Percentiles rank a stretch among this genome's conserved stretches.
Evolutionary conservation across 225 moss, liverwort and hornwort species (phyloP).

Genomic region (Pleurozium schreberi): DNA sequence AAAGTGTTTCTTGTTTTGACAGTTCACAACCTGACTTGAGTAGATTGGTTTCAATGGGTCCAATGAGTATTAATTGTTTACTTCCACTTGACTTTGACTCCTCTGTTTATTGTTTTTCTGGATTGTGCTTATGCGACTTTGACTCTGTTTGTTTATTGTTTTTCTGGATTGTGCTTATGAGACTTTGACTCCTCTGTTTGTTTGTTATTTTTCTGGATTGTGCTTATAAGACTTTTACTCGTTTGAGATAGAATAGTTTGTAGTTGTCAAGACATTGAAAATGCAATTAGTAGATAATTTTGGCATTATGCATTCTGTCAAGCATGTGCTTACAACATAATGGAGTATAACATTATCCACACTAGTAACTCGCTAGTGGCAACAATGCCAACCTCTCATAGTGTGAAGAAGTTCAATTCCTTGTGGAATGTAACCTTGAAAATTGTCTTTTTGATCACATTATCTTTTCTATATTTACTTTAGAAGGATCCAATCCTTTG

Average conservation of each 20-base stretch:
- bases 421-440: not conserved
- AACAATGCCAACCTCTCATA: not conserved
- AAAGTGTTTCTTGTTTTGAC: not conserved
- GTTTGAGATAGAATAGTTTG: not conserved
- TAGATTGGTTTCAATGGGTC: not conserved
- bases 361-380: too few relatives aligned
- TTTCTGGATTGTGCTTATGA: not conserved
- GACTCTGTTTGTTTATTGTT: not conserved
- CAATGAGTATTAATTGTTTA: not conserved
- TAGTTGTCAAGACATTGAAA: not conserved
- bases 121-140: not conserved
- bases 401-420: not conserved
- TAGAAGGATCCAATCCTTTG: not conserved
- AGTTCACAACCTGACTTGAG: not conserved
- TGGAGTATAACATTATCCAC: not conserved
- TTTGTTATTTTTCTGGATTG: not conserved
- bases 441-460: not conserved
- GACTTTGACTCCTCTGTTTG: not conserved
- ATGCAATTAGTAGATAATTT: not conserved
- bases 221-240: too few relatives aligned
- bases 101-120: not conserved
- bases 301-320: not conserved
- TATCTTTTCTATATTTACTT: not conserved
- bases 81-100: not conserved
- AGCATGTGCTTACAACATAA: not conserved